Conservation (phyloP, 768 basidiomycete species). For the Chalciporus sphaerocephalus region DNA sequence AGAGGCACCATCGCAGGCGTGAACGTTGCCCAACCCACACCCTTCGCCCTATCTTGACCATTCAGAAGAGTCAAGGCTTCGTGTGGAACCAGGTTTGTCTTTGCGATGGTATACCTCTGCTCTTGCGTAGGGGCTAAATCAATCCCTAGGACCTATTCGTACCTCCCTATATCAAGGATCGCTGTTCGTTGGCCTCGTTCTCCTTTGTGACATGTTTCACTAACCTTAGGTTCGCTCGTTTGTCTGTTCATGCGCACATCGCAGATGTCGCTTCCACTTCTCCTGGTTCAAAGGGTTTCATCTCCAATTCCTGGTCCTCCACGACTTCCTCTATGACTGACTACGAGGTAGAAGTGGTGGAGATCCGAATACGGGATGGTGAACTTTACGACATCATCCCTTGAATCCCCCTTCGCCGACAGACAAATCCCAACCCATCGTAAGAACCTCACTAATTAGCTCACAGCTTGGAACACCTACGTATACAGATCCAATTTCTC, state of each 20-base stretch:
- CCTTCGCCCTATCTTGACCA: conserved; percentile 79
- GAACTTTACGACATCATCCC: conserved; percentile 78
- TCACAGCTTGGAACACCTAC: conserved; percentile 13
- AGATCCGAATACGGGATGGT: conserved; percentile 77
- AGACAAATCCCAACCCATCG: neutral
- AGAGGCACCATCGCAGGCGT: conserved; percentile 47
- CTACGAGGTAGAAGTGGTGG: conserved; percentile 83
- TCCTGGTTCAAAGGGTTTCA: conserved; percentile 60
- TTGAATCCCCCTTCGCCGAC: conserved; percentile 14
- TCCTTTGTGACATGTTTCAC: conserved; percentile 9
- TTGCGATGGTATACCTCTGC: neutral
- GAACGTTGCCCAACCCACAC: conserved; percentile 56
- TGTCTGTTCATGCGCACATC: neutral
- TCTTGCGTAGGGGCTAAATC: neutral
- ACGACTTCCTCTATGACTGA: conserved; percentile 63
- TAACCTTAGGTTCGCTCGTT: conserved; percentile 3
- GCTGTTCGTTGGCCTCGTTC: conserved; percentile 57
- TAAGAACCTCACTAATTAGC: conserved; percentile 13
- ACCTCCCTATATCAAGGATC: conserved; percentile 84
- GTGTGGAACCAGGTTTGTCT: conserved; percentile 85
- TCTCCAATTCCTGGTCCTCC: conserved; percentile 66
- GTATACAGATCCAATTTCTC: conserved; percentile 7
- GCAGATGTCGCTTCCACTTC: conserved; percentile 81
- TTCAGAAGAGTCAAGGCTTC: conserved; percentile 82
- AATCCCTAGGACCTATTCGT: conserved; percentile 72